Base-by-base conservation (phyloP, 2,329 filamentous ascomycete species). In the Diaporthe capsici region DNA sequence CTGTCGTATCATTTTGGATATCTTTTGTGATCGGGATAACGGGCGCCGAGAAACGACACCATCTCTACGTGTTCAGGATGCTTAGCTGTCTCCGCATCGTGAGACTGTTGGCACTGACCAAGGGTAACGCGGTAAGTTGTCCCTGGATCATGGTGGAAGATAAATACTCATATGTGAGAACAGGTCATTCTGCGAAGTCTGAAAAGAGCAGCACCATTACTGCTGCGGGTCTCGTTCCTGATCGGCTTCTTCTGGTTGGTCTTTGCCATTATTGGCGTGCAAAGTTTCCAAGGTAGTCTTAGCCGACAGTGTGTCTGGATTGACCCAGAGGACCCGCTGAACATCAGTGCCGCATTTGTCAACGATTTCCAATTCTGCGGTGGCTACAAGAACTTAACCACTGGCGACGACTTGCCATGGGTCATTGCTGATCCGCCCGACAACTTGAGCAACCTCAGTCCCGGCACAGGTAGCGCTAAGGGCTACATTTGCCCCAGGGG, bases 231-330 rank as follows among this genome's bases (percentile, higher is more conserved):
- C 44, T 96, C 95, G 1, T 98, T 99, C 82, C 88, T 99, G 31
- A 95, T 99, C 79, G 91, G 94, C 20, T 99, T 99, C 85, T 99
- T 99, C 85, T 99, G 97, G 97, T 90, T 99, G 57, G 86, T 98
- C 15, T 99, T 99, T 85, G 97, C 95, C 51, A 98, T 99, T 77
- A 93, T 99, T 75, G 97, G 97, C 8, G 94, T 99, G 31, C 97
- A 99, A 83, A 98, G 94, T 84, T 99, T 99, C 87, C 96, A 96
- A 84, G 93, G 94, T 12, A 96, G 94, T 83, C 84, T 96, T 34
- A 91, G 90, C 79, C 93, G 94, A 65, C 92, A 92, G 77, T 97
- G 94, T 82, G 92, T 95, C 42, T 97, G 94, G 94, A 84, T 94
- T 70, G 92, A 95, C 78, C 92, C 92, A 7, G 77, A 81, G 6